Evolutionary conservation across 176 grass and related monocot genomes (phyloP).

Genomic region (Musa beccarii): DNA sequence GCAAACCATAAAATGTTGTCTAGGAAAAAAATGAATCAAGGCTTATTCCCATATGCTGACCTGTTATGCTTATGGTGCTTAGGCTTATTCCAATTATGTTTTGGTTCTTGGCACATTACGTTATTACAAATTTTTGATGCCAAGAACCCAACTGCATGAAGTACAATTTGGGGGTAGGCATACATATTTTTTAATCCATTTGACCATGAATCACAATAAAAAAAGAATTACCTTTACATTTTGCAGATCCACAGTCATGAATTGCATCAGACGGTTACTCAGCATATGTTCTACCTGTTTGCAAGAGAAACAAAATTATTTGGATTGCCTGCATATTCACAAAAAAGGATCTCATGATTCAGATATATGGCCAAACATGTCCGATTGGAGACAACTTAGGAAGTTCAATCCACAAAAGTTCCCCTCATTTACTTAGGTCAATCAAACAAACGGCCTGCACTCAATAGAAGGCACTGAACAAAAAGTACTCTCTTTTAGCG

Average conservation of each 20-base stretch:
- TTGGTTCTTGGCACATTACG: too few relatives aligned
- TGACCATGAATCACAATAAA: not conserved
- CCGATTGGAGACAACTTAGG: not conserved
- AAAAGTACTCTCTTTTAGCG: not conserved
- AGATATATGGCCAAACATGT: not conserved
- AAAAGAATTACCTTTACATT: slow-evolving; percentile 53
- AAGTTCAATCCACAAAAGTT: not conserved
- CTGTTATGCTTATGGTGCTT: too few relatives aligned
- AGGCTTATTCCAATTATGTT: too few relatives aligned
- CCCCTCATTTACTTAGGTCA: not conserved
- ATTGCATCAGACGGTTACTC: slow-evolving; percentile 69
- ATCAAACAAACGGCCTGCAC: not conserved
- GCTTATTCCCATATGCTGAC: not conserved
- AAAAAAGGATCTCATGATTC: not conserved
- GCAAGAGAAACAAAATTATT: slow-evolving; percentile 12
- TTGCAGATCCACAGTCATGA: slow-evolving; percentile 63
- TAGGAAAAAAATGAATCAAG: not conserved
- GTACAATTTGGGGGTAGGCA: not conserved
- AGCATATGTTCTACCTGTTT: slow-evolving; percentile 95
- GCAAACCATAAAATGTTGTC: not conserved
- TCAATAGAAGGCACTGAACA: not conserved
- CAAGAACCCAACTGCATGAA: not conserved
- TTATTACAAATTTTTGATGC: too few relatives aligned
- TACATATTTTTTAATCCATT: not conserved
- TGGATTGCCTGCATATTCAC: not conserved